A percentile compares a stretch with the other conserved stretches of the same genome.
Evolutionary conservation across 2,329 filamentous ascomycete genomes (phyloP).

Genomic region (Apiospora rasikravindrae): DNA sequence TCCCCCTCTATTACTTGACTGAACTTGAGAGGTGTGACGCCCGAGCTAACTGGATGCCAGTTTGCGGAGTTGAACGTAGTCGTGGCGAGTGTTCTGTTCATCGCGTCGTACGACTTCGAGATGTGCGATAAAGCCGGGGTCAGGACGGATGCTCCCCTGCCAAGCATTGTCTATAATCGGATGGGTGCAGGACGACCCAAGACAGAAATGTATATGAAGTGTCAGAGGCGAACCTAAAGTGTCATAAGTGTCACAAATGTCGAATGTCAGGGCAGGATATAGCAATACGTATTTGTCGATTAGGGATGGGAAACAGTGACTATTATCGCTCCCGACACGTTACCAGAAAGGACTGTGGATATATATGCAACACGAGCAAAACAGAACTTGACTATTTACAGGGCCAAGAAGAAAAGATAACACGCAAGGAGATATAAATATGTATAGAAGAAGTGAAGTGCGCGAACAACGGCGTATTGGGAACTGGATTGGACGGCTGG

Average conservation of each 20-base stretch:
- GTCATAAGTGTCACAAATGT: background rate
- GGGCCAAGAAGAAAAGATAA: background rate
- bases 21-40: background rate
- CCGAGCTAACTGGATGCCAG: background rate
- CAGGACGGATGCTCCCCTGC: background rate
- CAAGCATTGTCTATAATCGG: background rate
- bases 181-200: background rate
- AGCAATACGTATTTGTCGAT: too few relatives aligned
- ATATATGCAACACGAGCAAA: background rate
- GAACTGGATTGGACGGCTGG: background rate
- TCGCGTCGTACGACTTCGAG: constrained; percentile 18
- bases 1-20: too few relatives aligned
- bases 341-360: background rate
- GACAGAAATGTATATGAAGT: background rate
- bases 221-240: background rate
- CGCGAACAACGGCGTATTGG: too few relatives aligned
- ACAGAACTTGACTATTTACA: background rate
- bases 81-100: constrained; percentile 20
- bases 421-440: background rate
- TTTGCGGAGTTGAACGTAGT: constrained; percentile 21
- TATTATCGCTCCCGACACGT: background rate
- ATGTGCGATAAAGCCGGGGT: background rate
- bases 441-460: constrained; percentile 1
- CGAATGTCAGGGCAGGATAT: too few relatives aligned
- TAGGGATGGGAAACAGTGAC: too few relatives aligned